Evolutionary conservation across 257 asterid species (phyloP), one percentile per base, ranked within the genome.

Genomic region (Hygrophila difformis): DNA sequence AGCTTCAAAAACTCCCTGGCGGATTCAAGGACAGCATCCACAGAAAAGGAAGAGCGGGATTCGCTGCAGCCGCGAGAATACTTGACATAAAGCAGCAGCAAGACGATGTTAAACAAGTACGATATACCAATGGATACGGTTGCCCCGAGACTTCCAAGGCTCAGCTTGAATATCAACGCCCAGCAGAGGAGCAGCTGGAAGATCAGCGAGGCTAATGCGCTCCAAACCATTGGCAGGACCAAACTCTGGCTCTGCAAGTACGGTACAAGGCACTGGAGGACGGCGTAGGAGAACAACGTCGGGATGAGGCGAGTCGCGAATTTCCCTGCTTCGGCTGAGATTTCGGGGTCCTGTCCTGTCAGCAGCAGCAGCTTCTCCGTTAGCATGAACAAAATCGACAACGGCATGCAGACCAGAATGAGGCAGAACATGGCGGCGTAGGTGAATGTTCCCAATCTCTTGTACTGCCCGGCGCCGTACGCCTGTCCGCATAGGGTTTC

Each of bases 91-190:
- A 79, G 26, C 34, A 38, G 47, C 13, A 88, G 70, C 63, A 81
- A 22, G 12, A 73, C 34, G 8, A 72, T 88, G n/a, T 84, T 79
- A 26, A 84, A 49, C 89, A 84, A 81, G 66, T 67, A 85, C 0
- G 97, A 71, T 31, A 88, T 47, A 38, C 87, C 78, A 9, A 84
- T 70, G 12, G 89, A 73, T 12, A 78, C 7, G 0, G 95, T 84
- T 1, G 94, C 97, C 21, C 97, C 97, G 10, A 47, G 28, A 29
- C 55, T 78, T 43, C 93, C 96, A 8, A 81, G 45, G 3, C 65
- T 53, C 1, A 75, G 51, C 70, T 61, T 76, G 63, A 84, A 84
- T 38, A 76, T 43, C 1, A 84, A 51, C 41, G 55, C 67, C 95
- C 95, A 84, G 44, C 91, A 72, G 14, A 84, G 59, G 18, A 78